phyloP scores from a whole-genome alignment of 305 asterid species.

The Galium porrigens region DNA sequence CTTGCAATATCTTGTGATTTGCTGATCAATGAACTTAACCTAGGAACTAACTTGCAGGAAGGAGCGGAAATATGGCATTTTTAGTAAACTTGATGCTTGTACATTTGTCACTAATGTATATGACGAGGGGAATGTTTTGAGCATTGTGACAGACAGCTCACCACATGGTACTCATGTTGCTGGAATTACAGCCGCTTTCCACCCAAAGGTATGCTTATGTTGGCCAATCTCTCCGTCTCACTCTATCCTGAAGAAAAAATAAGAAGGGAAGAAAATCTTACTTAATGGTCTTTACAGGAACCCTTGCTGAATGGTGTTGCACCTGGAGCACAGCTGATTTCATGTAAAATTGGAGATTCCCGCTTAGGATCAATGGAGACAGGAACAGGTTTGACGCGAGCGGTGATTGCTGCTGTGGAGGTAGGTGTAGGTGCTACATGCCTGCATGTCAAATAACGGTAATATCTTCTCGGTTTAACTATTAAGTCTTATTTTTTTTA shows the following conservation, averaged over 20 bases:
- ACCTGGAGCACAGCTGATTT: conserved; percentile 94
- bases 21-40: background rate
- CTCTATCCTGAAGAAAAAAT: background rate
- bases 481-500: conserved; percentile 9
- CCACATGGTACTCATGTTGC: conserved; percentile 99
- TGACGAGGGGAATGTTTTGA: conserved; percentile 66
- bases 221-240: background rate
- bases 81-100: conserved; percentile 89
- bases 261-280: background rate
- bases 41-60: conserved; percentile 34
- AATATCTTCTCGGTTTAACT: conserved; percentile 6
- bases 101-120: conserved; percentile 60
- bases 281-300: conserved; percentile 40
- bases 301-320: conserved; percentile 95
- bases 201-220: conserved; percentile 49
- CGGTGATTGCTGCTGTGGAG: conserved; percentile 89
- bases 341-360: conserved; percentile 95
- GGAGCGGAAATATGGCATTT: conserved; percentile 72
- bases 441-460: background rate
- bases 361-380: conserved; percentile 98
- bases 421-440: conserved; percentile 24
- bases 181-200: conserved; percentile 89
- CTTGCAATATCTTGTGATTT: background rate
- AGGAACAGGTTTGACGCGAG: conserved; percentile 93
- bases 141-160: conserved; percentile 85